These are phyloP conservation scores for Nemania abortiva DNA, from an alignment of 2,329 filamentous ascomycete genomes.

Conservation along the genomic window DNA sequence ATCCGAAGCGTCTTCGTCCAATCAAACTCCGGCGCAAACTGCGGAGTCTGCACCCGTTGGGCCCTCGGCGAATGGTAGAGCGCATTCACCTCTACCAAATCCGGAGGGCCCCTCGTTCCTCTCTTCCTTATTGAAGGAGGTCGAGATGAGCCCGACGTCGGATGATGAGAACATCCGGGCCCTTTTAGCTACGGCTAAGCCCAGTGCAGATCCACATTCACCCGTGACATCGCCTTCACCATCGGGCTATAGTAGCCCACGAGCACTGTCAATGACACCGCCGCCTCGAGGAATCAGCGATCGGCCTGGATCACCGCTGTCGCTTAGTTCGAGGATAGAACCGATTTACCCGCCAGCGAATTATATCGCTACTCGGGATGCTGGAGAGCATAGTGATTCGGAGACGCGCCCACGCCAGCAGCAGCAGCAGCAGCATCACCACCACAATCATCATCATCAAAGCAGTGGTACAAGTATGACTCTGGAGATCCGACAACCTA, in stretches of 20 bases:
- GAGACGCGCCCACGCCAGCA: conserved; percentile 55
- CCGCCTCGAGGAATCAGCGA: conserved; percentile 72
- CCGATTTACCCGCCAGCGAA: conserved; percentile 81
- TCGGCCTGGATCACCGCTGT: conserved; percentile 73
- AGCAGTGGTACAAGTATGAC: conserved; percentile 50
- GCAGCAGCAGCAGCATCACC: conserved; percentile 38
- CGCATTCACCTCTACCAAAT: conserved; percentile 49
- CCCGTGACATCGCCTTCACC: conserved; percentile 74
- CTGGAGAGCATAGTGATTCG: conserved; percentile 61
- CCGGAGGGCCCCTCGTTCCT: conserved; percentile 78
- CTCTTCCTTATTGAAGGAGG: conserved; percentile 87
- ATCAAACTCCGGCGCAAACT: conserved; percentile 39
- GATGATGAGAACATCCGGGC: conserved; percentile 66
- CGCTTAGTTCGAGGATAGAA: conserved; percentile 77
- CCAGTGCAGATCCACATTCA: conserved; percentile 63
- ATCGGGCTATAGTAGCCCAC: conserved; percentile 75
- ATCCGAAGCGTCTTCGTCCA: conserved; percentile 60
- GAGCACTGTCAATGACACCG: conserved; percentile 75
- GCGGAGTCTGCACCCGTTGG: conserved; percentile 37
- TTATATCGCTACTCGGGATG: conserved; percentile 70
- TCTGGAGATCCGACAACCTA: conserved; percentile 65
- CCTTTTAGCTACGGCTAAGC: conserved; percentile 54
- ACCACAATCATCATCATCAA: conserved; percentile 45
- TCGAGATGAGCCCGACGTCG: conserved; percentile 74
- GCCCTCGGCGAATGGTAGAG: conserved; percentile 25